These are phyloP conservation scores for Epichloe gansuensis DNA, from an alignment of 2,329 filamentous ascomycete species.

Conservation along the genomic window DNA sequence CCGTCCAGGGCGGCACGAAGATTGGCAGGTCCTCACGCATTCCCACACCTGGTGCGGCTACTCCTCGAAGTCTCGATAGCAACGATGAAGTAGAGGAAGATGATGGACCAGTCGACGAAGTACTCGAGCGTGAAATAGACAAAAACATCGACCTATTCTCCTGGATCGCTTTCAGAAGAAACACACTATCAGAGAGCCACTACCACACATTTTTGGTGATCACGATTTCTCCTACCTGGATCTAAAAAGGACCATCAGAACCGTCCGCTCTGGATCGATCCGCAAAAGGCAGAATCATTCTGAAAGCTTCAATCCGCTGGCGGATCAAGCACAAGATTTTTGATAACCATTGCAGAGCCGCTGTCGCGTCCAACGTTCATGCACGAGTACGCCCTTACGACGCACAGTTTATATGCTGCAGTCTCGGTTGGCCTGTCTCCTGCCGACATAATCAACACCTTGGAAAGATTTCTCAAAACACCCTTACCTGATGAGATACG, in stretches of 20 bases:
- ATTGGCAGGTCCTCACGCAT: constrained; percentile 42
- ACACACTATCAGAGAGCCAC: constrained; percentile 29
- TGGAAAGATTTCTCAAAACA: constrained; percentile 83
- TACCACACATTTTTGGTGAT: constrained; percentile 34
- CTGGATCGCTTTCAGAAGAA: constrained; percentile 38
- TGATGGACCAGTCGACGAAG: constrained; percentile 37
- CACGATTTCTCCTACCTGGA: constrained; percentile 70
- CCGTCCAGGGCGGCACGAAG: constrained; percentile 38
- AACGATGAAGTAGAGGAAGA: constrained; percentile 39
- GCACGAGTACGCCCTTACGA: constrained; percentile 86
- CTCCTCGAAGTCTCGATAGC: constrained; percentile 45
- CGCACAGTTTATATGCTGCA: constrained; percentile 88
- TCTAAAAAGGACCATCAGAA: constrained; percentile 83
- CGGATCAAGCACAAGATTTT: constrained; percentile 77
- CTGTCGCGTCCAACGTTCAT: constrained; percentile 80
- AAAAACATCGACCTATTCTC: constrained; percentile 51
- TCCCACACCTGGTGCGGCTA: constrained; percentile 49
- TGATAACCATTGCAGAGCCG: constrained; percentile 92
- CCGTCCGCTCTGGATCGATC: constrained; percentile 89
- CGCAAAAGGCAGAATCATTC: constrained; percentile 71
- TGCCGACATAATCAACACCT: constrained; percentile 76
- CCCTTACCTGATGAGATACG: constrained; percentile 71
- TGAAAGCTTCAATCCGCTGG: constrained; percentile 86
- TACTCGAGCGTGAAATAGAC: constrained; percentile 41
- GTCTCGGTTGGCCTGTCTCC: constrained; percentile 88